Evolutionary conservation across 805 yeast species (phyloP).

Genomic region (Yarrowia sp.): DNA sequence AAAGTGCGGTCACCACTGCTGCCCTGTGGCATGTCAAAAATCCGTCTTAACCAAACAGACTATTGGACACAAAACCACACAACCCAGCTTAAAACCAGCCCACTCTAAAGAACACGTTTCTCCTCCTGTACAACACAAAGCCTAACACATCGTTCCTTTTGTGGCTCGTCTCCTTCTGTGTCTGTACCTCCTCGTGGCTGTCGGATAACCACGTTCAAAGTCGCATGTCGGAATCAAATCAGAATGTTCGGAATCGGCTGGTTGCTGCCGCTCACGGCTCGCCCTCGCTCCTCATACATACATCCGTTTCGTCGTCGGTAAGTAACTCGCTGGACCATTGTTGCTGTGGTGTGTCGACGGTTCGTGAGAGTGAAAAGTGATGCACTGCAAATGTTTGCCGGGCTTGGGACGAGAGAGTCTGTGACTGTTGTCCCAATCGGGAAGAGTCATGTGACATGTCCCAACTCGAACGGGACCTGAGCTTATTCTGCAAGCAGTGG

Average conservation of each 20-base stretch:
- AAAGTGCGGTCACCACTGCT: no score
- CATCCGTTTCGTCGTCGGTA: conserved; percentile 99
- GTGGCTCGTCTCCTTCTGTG: background rate
- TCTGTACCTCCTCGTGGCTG: background rate
- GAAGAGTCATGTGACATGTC: conserved; percentile 11
- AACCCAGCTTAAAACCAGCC: background rate
- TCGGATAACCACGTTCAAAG: background rate
- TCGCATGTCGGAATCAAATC: background rate
- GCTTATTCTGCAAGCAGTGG: background rate
- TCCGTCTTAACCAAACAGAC: background rate
- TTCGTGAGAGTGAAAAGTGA: conserved; percentile 16
- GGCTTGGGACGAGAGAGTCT: conserved; percentile 4
- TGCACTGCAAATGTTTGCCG: conserved; percentile 13
- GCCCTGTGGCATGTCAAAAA: background rate
- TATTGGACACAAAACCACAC: background rate
- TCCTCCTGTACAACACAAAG: background rate
- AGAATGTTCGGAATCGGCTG: background rate
- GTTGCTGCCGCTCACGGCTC: background rate
- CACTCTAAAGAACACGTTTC: background rate
- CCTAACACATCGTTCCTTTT: background rate
- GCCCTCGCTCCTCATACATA: conserved; percentile 48
- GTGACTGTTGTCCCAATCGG: conserved; percentile 25
- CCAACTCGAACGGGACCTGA: background rate
- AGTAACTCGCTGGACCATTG: conserved; percentile 99
- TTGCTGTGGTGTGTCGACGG: conserved; percentile 34